phyloP scores from a whole-genome alignment of 1,284 basidiomycete species.

The Sutorius eximius region DNA sequence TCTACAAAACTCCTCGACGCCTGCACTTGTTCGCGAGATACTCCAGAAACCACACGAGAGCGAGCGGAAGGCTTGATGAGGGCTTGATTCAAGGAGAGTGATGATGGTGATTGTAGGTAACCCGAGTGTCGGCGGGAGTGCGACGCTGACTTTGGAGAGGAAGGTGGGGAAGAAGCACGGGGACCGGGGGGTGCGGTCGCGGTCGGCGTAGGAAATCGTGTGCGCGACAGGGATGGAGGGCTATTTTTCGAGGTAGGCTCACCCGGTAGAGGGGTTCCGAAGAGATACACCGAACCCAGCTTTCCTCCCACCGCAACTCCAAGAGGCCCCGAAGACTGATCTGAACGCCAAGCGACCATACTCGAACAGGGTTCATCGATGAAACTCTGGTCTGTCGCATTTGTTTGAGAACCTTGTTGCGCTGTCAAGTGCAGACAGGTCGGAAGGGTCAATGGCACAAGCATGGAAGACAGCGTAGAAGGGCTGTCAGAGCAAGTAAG shows the following conservation, averaged over 20 bases:
- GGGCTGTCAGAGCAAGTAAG: not conserved
- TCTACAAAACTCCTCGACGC: constrained; percentile 68
- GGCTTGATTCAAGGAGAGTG: constrained; percentile 33
- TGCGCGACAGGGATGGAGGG: constrained; percentile 16
- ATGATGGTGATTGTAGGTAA: constrained; percentile 35
- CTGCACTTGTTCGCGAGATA: constrained; percentile 58
- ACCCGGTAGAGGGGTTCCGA: constrained; percentile 27
- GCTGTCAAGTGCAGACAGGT: constrained; percentile 14
- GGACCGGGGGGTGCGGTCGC: constrained; percentile 21
- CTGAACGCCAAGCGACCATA: constrained; percentile 25
- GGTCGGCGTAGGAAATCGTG: constrained; percentile 6
- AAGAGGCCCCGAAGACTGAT: constrained; percentile 3
- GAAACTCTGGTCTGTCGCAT: constrained; percentile 27
- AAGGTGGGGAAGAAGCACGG: constrained; percentile 37
- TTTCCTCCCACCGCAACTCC: constrained; percentile 37
- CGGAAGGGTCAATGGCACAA: constrained; percentile 32
- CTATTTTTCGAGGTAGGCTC: constrained; percentile 9
- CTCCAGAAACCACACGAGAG: constrained; percentile 61
- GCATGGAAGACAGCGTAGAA: constrained; percentile 14
- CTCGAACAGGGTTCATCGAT: constrained; percentile 21
- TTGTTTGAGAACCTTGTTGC: constrained; percentile 10
- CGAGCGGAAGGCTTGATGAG: constrained; percentile 32
- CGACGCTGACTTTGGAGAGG: constrained; percentile 31
- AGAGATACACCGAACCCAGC: constrained; percentile 40
- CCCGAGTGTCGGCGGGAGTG: constrained; percentile 31